Base-by-base conservation (phyloP, 306 rosid genomes). In the Sicyos baderoa region DNA sequence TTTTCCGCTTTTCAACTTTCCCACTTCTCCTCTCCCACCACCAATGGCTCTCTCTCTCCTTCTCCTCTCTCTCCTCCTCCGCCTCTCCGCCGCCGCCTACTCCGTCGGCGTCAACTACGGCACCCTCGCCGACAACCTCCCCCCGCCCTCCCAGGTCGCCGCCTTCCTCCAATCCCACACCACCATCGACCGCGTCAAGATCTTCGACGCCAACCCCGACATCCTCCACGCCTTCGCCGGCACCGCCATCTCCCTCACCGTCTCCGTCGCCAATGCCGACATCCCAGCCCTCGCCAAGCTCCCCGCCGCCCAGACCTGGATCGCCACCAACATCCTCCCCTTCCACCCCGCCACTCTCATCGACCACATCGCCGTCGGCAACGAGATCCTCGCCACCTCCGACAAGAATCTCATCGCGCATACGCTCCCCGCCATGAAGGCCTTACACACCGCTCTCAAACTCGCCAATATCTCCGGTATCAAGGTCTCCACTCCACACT, bases 51-150 rank as follows among this genome's bases (percentile, higher is more conserved):
- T 72, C 50, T 29, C 72, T 0, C 32, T 75, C 40, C 18, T 61
- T 50, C 17, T 77, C 68, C 12, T 7, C 81, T 70, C 49, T 12
- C 76, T 59, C 21, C 9, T 51, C 74, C 62, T 17, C 4, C 45
- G 2, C 63, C 55, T 68, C 64, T 23, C 76, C 51, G 19, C 70
- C 48, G 68, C 84, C 63, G 62, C 76, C 0, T n/a, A 48, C 71
- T 75, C 82, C 21, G 76, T 92, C 74, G 97, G 97, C 70, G 87
- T 84, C 75, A 92, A 92, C 89, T 92, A 92, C 75, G 97, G 97
- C 71, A 89, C 95, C 62, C 64, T 87, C 21, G 91, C 89, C 7
- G 58, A 89, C 79, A 86, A 89, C 86, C 97, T 91, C 70, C 96
- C 95, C 0, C 78, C 89, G 0, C 89, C 96, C 0, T 18, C 88